phyloP scores from a whole-genome alignment of 768 basidiomycete species.

The Collybiopsis confluens region DNA sequence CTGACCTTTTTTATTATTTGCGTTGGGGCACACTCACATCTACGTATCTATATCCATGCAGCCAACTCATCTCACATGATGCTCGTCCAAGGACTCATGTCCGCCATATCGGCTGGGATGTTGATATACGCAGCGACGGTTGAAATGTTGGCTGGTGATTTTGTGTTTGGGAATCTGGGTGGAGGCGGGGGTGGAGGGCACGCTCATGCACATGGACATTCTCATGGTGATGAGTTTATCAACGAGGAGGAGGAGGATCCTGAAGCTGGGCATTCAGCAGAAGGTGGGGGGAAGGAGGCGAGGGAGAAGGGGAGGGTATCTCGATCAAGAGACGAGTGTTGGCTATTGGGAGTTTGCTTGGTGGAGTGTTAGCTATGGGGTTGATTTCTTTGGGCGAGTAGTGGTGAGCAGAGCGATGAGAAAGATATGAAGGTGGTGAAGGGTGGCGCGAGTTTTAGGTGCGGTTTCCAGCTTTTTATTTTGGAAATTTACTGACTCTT shows the following conservation, averaged over 20 bases:
- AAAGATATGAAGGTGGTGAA: too few species aligned
- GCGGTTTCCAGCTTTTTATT: too few species aligned
- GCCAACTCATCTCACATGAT: slow-evolving; percentile 37
- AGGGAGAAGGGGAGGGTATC: slow-evolving; percentile 15
- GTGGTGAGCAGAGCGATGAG: too few species aligned
- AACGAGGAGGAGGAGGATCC: slow-evolving; percentile 15
- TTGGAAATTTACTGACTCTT: too few species aligned
- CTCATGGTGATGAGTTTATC: slow-evolving; percentile 11
- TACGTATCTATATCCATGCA: too few species aligned
- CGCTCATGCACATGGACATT: slow-evolving; percentile 8
- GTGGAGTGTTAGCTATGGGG: slow-evolving; percentile 65
- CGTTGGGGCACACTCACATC: background rate
- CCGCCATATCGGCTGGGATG: slow-evolving; percentile 80
- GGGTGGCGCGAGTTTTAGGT: too few species aligned
- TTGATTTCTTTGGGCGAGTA: slow-evolving; percentile 46
- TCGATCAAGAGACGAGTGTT: slow-evolving; percentile 38
- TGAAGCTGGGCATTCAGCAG: background rate
- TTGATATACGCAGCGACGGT: slow-evolving; percentile 80
- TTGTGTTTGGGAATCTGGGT: slow-evolving; percentile 66
- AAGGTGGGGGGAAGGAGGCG: too few species aligned
- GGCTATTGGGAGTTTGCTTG: slow-evolving; percentile 56
- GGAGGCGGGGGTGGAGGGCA: slow-evolving; percentile 29
- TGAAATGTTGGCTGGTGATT: slow-evolving; percentile 85
- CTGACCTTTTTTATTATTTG: background rate
- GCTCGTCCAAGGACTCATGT: slow-evolving; percentile 70